Evolutionary conservation across 2,329 filamentous ascomycete genomes (phyloP).

Genomic region (Aspergillus phoenicis): DNA sequence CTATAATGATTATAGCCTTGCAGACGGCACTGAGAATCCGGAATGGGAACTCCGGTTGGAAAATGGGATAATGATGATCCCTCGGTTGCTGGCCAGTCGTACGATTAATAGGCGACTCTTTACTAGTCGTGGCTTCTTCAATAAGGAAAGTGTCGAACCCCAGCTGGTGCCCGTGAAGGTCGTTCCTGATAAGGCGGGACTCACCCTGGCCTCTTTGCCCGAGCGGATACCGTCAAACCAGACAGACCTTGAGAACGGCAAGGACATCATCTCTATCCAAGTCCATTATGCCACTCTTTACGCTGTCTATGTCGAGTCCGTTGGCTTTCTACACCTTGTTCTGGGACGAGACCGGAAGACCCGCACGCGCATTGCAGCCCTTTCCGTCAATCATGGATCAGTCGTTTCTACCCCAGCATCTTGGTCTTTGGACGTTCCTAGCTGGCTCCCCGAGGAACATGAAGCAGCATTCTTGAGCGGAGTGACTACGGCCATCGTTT

Average conservation of each 20-base stretch:
- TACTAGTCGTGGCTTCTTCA: not conserved
- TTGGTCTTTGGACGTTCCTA: slow-evolving; percentile 5
- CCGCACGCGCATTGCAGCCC: not conserved
- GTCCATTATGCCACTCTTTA: slow-evolving; percentile 9
- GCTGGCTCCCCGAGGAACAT: not conserved
- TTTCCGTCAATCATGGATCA: not conserved
- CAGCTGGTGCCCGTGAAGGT: not conserved
- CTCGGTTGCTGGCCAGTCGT: not conserved
- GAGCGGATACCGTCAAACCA: not conserved
- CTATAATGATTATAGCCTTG: not conserved
- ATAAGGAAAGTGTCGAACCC: not conserved
- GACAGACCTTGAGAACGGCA: not conserved
- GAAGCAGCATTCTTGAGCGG: slow-evolving; percentile 1
- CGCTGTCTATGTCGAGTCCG: not conserved
- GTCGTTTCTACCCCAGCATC: slow-evolving; percentile 1
- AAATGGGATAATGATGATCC: slow-evolving; percentile 2
- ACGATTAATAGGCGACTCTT: slow-evolving; percentile 5
- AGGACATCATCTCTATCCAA: not conserved
- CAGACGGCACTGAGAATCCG: not conserved
- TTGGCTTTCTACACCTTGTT: slow-evolving; percentile 4
- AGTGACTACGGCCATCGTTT: not conserved
- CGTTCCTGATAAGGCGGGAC: not conserved
- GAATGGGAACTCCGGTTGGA: slow-evolving; percentile 9
- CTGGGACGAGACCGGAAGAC: slow-evolving; percentile 5
- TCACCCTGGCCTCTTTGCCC: not conserved